These are phyloP conservation scores for Spiraea crenata DNA, from an alignment of 331 rosid species.

Conservation along the genomic window DNA sequence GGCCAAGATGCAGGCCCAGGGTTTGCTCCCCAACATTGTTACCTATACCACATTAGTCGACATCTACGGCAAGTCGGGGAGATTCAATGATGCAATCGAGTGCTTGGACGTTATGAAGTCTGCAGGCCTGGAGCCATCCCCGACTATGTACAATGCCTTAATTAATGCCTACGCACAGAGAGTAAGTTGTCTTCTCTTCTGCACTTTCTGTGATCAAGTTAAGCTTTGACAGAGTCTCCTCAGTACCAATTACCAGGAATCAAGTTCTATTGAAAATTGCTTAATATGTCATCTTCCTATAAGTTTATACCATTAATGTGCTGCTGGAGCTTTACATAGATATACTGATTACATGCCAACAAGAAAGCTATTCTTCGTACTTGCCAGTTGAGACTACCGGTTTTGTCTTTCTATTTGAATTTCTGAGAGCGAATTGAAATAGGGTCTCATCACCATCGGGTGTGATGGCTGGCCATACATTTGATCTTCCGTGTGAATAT, in stretches of 20 bases:
- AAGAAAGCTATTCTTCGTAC: background rate
- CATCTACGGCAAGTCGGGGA: conserved; percentile 82
- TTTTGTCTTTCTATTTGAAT: conserved; percentile 6
- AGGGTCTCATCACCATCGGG: background rate
- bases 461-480: conserved; percentile 22
- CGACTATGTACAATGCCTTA: conserved; percentile 92
- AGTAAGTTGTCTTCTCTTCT: conserved; percentile 41
- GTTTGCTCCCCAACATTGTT: conserved; percentile 75
- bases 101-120: conserved; percentile 87
- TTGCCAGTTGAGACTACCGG: background rate
- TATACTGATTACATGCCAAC: conserved; percentile 1
- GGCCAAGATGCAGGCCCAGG: conserved; percentile 77
- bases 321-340: conserved; percentile 4
- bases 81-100: conserved; percentile 79
- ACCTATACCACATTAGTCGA: conserved; percentile 89
- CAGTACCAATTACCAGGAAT: too few species aligned
- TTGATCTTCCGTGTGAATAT: conserved; percentile 25
- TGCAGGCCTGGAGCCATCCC: conserved; percentile 74
- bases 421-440: background rate
- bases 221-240: too few species aligned
- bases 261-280: too few species aligned
- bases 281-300: too few species aligned
- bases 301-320: too few species aligned
- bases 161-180: conserved; percentile 97
- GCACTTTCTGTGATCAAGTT: too few species aligned